Conservation (phyloP, 371 early-diverging fungal genomes). For the Actinomucor elegans region DNA sequence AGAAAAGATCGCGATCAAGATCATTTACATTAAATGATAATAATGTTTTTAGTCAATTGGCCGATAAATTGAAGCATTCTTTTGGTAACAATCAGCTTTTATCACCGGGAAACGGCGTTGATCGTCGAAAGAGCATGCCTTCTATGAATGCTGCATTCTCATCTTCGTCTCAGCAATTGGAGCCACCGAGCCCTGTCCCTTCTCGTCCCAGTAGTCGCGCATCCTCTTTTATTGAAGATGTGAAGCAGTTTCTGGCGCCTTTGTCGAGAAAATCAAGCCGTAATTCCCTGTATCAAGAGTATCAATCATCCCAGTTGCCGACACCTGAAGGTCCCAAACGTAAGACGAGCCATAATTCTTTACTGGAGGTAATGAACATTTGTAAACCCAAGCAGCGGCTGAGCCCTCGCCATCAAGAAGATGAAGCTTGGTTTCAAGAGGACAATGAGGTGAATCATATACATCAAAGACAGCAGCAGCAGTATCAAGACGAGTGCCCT, state of each 20-base stretch:
- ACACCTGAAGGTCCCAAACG: background rate
- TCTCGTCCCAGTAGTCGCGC: constrained; percentile 23
- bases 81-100: constrained; percentile 4
- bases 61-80: constrained; percentile 22
- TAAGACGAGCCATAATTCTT: constrained; percentile 19
- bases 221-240: constrained; percentile 27
- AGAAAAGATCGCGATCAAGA: constrained; percentile 15
- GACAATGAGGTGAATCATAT: background rate
- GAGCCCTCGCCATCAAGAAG: background rate
- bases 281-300: constrained; percentile 19
- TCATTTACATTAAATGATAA: too few relatives aligned
- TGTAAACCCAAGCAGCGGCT: constrained; percentile 16
- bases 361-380: constrained; percentile 18
- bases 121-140: constrained; percentile 25
- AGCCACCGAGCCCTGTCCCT: constrained; percentile 7
- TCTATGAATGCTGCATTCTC: constrained; percentile 4
- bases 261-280: constrained; percentile 24
- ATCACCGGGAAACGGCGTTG: background rate
- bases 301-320: background rate
- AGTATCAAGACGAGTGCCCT: too few relatives aligned
- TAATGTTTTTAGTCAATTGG: constrained; percentile 10
- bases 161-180: background rate
- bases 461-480: background rate
- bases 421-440: background rate
- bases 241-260: constrained; percentile 23